Evolutionary conservation across 2,329 filamentous ascomycete genomes (phyloP).

Genomic region (Graphilbum ipis-grandicollis): DNA sequence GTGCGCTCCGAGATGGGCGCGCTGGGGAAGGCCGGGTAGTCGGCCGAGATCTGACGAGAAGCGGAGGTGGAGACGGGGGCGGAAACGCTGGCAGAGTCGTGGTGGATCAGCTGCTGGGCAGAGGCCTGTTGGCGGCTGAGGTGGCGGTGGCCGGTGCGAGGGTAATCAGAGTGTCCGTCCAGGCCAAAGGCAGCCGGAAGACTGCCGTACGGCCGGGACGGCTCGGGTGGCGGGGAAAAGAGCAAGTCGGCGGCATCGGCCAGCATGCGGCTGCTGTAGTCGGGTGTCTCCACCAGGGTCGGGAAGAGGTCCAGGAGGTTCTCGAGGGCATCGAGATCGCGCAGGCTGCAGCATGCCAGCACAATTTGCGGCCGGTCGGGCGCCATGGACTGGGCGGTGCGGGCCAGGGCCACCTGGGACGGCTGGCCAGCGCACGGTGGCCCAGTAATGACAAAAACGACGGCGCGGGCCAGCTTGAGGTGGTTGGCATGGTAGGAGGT

Average conservation of each 20-base stretch:
- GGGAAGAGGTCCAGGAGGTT: constrained; percentile 29
- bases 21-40: too few species aligned
- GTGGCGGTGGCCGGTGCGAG: too few species aligned
- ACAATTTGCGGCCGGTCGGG: constrained; percentile 29
- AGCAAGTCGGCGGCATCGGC: constrained; percentile 32
- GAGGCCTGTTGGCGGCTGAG: too few species aligned
- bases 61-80: too few species aligned
- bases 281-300: constrained; percentile 31
- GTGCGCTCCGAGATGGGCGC: constrained; percentile 13
- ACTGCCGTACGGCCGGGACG: too few species aligned
- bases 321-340: constrained; percentile 20
- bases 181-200: too few species aligned
- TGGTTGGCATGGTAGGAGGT: constrained; percentile 46
- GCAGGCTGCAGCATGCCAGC: constrained; percentile 30
- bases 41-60: too few species aligned
- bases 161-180: too few species aligned
- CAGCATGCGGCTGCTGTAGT: constrained; percentile 29
- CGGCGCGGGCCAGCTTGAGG: constrained; percentile 37
- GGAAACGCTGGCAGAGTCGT: too few species aligned
- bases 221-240: constrained; percentile 21
- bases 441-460: constrained; percentile 44
- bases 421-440: constrained; percentile 26
- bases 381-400: constrained; percentile 10
- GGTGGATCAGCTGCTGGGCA: too few species aligned
- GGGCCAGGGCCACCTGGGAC: constrained; percentile 30